Percentiles rank a stretch among this genome's conserved stretches.
Evolutionary conservation across 139 green algal genomes (phyloP).

Genomic region (Tetraselmis striata): DNA sequence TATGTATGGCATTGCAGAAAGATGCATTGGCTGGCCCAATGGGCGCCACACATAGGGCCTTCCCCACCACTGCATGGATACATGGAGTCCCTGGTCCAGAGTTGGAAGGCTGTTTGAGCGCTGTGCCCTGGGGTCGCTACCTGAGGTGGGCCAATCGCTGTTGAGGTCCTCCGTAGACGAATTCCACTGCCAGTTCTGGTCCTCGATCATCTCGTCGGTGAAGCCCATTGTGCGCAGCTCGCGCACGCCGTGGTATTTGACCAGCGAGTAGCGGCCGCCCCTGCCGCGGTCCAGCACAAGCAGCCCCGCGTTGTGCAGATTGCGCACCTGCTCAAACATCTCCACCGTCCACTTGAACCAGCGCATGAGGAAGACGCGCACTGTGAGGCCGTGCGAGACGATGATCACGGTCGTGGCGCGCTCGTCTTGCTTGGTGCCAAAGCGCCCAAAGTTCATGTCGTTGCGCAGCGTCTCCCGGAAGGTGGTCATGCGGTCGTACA

Average conservation of each 20-base stretch:
- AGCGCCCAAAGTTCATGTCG: slow-evolving; percentile 41
- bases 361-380: slow-evolving; percentile 49
- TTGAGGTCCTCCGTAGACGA: not conserved
- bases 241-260: not conserved
- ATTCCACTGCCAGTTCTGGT: not conserved
- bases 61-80: too few species aligned
- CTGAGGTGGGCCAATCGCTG: not conserved
- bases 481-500: slow-evolving; percentile 45
- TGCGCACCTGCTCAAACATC: slow-evolving; percentile 30
- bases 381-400: slow-evolving; percentile 36
- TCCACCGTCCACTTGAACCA: slow-evolving; percentile 47
- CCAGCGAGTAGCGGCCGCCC: not conserved
- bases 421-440: slow-evolving; percentile 1
- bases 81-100: too few species aligned
- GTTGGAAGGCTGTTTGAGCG: too few species aligned
- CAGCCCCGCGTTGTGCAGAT: slow-evolving; percentile 21
- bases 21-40: too few species aligned
- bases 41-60: too few species aligned
- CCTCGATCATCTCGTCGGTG: slow-evolving; percentile 8
- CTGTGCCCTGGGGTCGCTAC: too few species aligned
- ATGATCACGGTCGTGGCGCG: slow-evolving; percentile 2
- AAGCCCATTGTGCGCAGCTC: not conserved
- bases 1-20: too few species aligned
- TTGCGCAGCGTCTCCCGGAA: slow-evolving; percentile 38
- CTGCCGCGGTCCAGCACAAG: not conserved